Base-by-base conservation (phyloP, 495 filamentous ascomycete genomes). In the Patellaria atrata region DNA sequence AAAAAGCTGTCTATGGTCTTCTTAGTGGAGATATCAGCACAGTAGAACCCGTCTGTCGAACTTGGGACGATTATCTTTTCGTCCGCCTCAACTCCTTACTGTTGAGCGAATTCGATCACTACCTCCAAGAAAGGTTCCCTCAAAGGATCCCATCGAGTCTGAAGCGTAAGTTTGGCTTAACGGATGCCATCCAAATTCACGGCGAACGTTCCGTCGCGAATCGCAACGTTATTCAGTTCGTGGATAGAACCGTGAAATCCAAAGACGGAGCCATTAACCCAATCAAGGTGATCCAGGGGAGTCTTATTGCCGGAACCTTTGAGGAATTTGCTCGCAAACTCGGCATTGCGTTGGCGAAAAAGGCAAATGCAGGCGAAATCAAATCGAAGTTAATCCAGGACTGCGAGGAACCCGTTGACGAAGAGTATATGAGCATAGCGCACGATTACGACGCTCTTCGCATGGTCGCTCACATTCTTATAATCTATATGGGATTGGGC, bases 61-160 rank as follows among this genome's bases (percentile, higher is more conserved):
- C 69, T 23, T 92, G 81, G 77, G 83, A 96, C 41, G 89, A 97
- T 53, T 72, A 77, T 42, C 68, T 94, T n/a, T 96, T 86, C 48
- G 78, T 77, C 5, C 74, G 82, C 48, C 89, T 86, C 64, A 94
- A 91, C 48, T 70, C 79, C 6, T 58, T 87, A 18, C 62, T 97
- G 11, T 62, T 82, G 27, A 63, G 65, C 0, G 68, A 75, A 40
- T 81, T 79, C 51, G 78, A 82, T 38, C 43, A 45, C 3, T 79
- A 71, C 51, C 44, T 82, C 19, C 54, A 62, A 37, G 55, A 52
- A 20, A 57, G 63, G 36, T 65, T 58, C 26, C 47, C 63, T 11
- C 52, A 63, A 11, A 54, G 59, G 15, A 45, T 62, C 4, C 55
- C 59, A 5, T 42, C 56, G 20, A 41, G 51, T 11, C 38, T 62